Evolutionary conservation across 2,329 filamentous ascomycete genomes (phyloP), one percentile per base, ranked within the genome.

Genomic region (Aureobasidium sp.): DNA sequence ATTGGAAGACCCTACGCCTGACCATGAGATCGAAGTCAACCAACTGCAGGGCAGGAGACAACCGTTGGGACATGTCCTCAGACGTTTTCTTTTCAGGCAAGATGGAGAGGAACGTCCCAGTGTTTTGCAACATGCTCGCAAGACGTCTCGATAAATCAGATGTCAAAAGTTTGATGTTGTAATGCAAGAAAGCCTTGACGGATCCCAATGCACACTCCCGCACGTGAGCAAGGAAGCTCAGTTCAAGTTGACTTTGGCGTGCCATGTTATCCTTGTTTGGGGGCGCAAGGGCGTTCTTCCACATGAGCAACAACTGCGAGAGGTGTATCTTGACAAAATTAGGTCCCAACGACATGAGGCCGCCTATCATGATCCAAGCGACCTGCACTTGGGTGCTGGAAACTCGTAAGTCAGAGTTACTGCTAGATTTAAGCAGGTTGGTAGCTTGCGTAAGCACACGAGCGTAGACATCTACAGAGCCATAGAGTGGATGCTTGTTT

Each of bases 281-380:
- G 70, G 95, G 96, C 0, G 95, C 93, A 12, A 99, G 81, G 0
- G 94, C 93, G 74, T 97, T 99, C 75, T 96, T 96, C 94, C 94
- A 99, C 7, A 99, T 79, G 9, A 99, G 79, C 62, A 99, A 85
- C 25, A 99, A 81, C 71, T 99, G 94, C 2, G 92, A 93, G 8
- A 99, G 82, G 75, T 99, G 94, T 27, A 97, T 97, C 76, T 99
- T 99, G 74, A 97, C 93, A 73, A 99, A 99, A 73, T 96, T 97
- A 4, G 94, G 93, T 0, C 94, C 94, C 0, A 99, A 82, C 0
- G 92, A 91, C 93, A 97, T 97, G 61, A 99, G 78, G 0, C 95
- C 94, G 41, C 95, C 94, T 51, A 99, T 96, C 62, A 99, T 79
- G 52, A 96, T 95, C 93, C 94, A 99, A 5, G 94, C 94, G 2